A percentile compares a stretch with the other conserved stretches of the same genome.
Evolutionary conservation across 2,329 filamentous ascomycete species (phyloP).

Genomic region (Verticillium nonalfalfae): DNA sequence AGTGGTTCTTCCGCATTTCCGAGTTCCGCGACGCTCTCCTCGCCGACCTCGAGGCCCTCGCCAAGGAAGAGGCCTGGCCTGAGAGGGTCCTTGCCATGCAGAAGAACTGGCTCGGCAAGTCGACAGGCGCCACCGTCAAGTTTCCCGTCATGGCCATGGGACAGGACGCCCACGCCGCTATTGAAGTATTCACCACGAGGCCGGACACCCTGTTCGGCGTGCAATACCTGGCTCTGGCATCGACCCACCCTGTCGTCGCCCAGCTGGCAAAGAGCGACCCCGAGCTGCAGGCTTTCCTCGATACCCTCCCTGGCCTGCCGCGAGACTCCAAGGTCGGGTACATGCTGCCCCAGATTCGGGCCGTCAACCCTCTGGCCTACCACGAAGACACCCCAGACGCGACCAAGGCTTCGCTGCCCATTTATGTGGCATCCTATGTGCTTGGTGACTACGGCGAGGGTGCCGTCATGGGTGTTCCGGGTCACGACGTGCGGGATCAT

Average conservation of each 20-base stretch:
- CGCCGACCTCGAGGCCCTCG: conserved; percentile 61
- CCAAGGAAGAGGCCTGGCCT: conserved; percentile 64
- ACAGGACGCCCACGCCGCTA: conserved; percentile 32
- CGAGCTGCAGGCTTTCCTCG: conserved; percentile 61
- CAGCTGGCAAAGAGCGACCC: conserved; percentile 52
- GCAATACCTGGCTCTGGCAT: conserved; percentile 75
- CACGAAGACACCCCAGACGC: conserved; percentile 42
- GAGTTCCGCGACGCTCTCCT: conserved; percentile 68
- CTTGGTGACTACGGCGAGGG: conserved; percentile 80
- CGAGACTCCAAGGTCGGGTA: conserved; percentile 62
- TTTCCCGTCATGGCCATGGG: conserved; percentile 53
- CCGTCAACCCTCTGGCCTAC: conserved; percentile 59
- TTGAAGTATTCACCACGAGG: conserved; percentile 78
- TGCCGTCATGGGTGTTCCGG: conserved; percentile 88
- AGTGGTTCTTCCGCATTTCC: conserved; percentile 88
- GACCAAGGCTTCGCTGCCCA: conserved; percentile 54
- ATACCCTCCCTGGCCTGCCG: conserved; percentile 50
- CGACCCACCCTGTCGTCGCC: conserved; percentile 63
- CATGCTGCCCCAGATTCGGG: conserved; percentile 53
- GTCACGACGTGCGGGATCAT: conserved; percentile 72
- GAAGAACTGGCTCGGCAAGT: conserved; percentile 82
- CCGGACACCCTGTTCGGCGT: conserved; percentile 84
- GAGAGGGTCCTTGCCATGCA: conserved; percentile 80
- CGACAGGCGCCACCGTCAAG: conserved; percentile 63
- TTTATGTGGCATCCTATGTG: conserved; percentile 82